Conservation (phyloP, 2,329 filamentous ascomycete species). For the Didymella lethalis region DNA sequence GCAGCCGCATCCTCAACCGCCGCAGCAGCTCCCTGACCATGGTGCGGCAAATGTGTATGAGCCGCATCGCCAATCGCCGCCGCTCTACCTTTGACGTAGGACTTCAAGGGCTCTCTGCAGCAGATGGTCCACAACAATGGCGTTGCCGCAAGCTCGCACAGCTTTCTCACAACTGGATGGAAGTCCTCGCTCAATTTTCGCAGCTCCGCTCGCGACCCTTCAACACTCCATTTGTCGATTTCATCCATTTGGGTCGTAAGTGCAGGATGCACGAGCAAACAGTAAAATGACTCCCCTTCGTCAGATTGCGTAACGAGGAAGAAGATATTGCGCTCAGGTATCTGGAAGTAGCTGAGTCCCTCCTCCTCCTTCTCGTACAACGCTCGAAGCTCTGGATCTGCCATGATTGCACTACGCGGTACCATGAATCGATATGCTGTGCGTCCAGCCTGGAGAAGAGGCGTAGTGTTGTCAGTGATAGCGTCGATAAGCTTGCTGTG, state of each 20-base stretch:
- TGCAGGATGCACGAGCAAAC: slow-evolving; percentile 8
- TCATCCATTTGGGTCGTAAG: slow-evolving; percentile 6
- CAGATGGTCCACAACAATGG: slow-evolving; percentile 16
- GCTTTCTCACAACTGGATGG: slow-evolving; percentile 9
- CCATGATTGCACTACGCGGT: slow-evolving; percentile 8
- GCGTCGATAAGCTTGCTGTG: slow-evolving; percentile 12
- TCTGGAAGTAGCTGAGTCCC: slow-evolving; percentile 12
- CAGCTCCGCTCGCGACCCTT: slow-evolving; percentile 5
- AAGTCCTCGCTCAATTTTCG: slow-evolving; percentile 3
- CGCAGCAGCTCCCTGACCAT: slow-evolving; percentile 12
- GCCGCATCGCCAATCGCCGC: slow-evolving; percentile 14
- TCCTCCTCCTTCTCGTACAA: slow-evolving; percentile 15
- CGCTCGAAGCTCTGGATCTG: slow-evolving; percentile 7
- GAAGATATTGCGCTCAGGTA: slow-evolving; percentile 9
- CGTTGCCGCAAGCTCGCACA: slow-evolving; percentile 15
- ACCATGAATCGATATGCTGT: slow-evolving; percentile 15
- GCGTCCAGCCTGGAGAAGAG: slow-evolving; percentile 6
- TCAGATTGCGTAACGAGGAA: slow-evolving; percentile 13
- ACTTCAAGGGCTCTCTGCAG: slow-evolving; percentile 10
- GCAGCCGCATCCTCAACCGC: slow-evolving; percentile 16
- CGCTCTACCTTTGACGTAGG: slow-evolving; percentile 6
- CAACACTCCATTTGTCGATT: slow-evolving; percentile 6
- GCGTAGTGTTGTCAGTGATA: slow-evolving; percentile 3
- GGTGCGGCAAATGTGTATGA: slow-evolving; percentile 12
- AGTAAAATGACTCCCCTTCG: slow-evolving; percentile 7